Conservation (phyloP, 2,329 filamentous ascomycete species). For the Aspergillus ruber region DNA sequence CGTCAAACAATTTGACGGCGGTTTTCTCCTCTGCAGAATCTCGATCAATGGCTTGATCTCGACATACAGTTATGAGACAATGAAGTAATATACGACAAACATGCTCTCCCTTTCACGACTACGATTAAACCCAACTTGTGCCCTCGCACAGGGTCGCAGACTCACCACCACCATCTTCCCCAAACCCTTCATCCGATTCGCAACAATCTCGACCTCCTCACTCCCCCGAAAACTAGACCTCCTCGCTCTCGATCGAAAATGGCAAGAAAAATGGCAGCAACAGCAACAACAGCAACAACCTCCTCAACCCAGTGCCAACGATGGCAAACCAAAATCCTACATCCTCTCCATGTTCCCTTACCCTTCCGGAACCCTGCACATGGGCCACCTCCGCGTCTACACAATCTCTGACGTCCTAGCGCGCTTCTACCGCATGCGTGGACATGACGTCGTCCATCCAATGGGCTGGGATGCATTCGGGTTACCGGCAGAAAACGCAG, state of each 20-base stretch:
- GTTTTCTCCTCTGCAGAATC: not conserved
- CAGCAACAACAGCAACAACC: not conserved
- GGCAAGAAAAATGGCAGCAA: constrained; percentile 46
- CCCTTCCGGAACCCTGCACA: constrained; percentile 77
- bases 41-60: not conserved
- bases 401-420: constrained; percentile 82
- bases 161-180: not conserved
- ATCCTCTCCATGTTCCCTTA: constrained; percentile 92
- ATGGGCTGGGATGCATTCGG: constrained; percentile 96
- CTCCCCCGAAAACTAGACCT: constrained; percentile 34
- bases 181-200: constrained; percentile 14
- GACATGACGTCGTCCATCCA: constrained; percentile 70
- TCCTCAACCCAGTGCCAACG: not conserved
- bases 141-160: constrained; percentile 14
- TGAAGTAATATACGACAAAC: constrained; percentile 16
- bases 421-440: constrained; percentile 67
- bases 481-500: constrained; percentile 83
- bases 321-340: constrained; percentile 48
- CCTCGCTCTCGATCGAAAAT: constrained; percentile 47
- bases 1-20: constrained; percentile 2
- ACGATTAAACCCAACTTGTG: constrained; percentile 15
- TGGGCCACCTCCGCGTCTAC: constrained; percentile 83
- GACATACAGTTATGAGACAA: not conserved
- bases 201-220: constrained; percentile 17
- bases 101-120: constrained; percentile 25